Conservation (phyloP, 2,329 filamentous ascomycete genomes). For the Colletotrichum lini region DNA sequence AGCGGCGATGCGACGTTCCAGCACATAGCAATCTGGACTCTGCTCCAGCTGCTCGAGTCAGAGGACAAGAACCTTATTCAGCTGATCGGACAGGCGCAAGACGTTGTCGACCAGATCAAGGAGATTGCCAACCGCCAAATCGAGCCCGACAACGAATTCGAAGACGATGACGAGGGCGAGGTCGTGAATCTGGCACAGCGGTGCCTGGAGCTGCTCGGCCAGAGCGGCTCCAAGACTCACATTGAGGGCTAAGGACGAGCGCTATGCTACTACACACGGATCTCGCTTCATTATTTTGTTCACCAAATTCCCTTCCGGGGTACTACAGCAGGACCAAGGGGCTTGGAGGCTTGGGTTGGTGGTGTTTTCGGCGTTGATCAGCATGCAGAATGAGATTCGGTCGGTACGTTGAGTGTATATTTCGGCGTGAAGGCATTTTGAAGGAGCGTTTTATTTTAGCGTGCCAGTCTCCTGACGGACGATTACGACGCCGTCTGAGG, state of each 20-base stretch:
- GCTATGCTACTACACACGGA: neutral
- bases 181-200: constrained; percentile 92
- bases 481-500: constrained; percentile 12
- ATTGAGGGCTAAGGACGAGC: constrained; percentile 77
- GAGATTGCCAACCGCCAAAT: constrained; percentile 91
- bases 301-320: constrained; percentile 29
- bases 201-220: constrained; percentile 88
- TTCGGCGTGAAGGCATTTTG: constrained; percentile 43
- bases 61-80: constrained; percentile 92
- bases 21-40: constrained; percentile 98
- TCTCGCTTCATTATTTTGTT: constrained; percentile 29
- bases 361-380: constrained; percentile 42
- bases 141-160: constrained; percentile 87
- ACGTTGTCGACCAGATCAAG: constrained; percentile 93
- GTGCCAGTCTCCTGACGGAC: constrained; percentile 19
- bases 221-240: constrained; percentile 81
- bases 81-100: constrained; percentile 89
- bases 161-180: constrained; percentile 92
- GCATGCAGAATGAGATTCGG: constrained; percentile 42
- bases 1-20: constrained; percentile 98
- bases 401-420: constrained; percentile 42
- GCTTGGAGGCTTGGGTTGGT: constrained; percentile 27
- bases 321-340: constrained; percentile 33
- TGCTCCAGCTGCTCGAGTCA: constrained; percentile 95
- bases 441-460: constrained; percentile 41